Evolutionary conservation across 106 monocot species (phyloP).

Genomic region (Hemerocallis citrina): DNA sequence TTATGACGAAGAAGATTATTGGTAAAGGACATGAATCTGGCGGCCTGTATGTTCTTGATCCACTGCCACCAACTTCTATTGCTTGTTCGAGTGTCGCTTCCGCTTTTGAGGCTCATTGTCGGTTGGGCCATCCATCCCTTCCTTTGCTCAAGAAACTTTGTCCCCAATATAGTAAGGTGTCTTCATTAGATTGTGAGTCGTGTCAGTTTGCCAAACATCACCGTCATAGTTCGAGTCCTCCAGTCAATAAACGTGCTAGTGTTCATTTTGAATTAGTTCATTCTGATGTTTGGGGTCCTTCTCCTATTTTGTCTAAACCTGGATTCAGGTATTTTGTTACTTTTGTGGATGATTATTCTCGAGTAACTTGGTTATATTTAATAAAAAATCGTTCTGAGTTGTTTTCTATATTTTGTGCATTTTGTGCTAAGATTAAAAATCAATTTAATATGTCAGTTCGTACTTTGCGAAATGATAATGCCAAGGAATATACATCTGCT

Average conservation of each 20-base stretch:
- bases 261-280: neutral
- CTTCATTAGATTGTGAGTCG: neutral
- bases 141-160: neutral
- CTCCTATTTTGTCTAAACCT: too few species aligned
- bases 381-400: too few species aligned
- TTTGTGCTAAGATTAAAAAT: too few species aligned
- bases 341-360: too few species aligned
- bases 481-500: too few species aligned
- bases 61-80: neutral
- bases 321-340: too few species aligned
- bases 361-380: too few species aligned
- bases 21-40: constrained; percentile 1
- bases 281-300: too few species aligned
- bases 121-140: constrained; percentile 1
- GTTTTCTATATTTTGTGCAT: too few species aligned
- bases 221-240: neutral
- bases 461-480: too few species aligned
- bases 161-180: neutral
- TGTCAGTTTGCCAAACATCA: constrained; percentile 5
- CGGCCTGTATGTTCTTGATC: constrained; percentile 4
- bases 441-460: too few species aligned
- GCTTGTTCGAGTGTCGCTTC: neutral
- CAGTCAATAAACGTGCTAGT: constrained; percentile 1
- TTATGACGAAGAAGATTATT: neutral
- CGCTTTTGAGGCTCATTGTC: neutral